Base-by-base conservation (phyloP, 2,329 filamentous ascomycete species). In the Fusarium sublunatum region DNA sequence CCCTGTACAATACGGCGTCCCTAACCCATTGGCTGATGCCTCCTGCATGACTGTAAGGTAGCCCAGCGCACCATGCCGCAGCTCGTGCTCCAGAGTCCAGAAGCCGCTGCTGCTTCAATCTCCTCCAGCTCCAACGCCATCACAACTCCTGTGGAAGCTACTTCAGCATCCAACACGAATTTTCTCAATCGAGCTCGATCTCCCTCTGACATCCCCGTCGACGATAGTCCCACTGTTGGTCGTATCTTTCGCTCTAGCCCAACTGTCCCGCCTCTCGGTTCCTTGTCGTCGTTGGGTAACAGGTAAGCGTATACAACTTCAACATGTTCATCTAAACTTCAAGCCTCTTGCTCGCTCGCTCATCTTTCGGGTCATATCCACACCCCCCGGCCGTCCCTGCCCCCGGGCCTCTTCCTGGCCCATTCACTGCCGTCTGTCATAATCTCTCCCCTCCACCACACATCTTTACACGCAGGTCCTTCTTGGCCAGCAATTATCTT, bases 51-150 rank as follows among this genome's bases (percentile, higher is more conserved):
- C 58, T 59, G 78, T 78, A 76, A 60, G 56, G 57, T 53, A 55
- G 56, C 49, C 56, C 38, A 59, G 78, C 73, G 74, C 75, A 81
- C 77, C 78, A 83, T 84, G 82, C 82, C 82, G 77, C 82, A 83
- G 76, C 79, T 79, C 78, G 77, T 78, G 74, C 77, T 77, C 76
- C 79, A 78, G 74, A 75, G 74, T 74, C 76, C 77, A 71, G 75
- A 81, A 71, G 77, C 73, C 74, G 61, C 65, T 57, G 54, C 55
- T 60, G 60, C 65, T 35, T 62, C 66, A 45, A 44, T 54, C 36
- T 53, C 55, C 32, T 35, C 63, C 46, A 55, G 47, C 56, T 58
- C 53, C 22, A 59, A 48, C 64, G 28, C 60, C 52, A 46, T 44
- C 47, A 54, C 48, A 35, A 51, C 64, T 41, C 61, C 64, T 50